phyloP scores from a whole-genome alignment of 768 basidiomycete genomes.

The Mycena kentingensis region DNA sequence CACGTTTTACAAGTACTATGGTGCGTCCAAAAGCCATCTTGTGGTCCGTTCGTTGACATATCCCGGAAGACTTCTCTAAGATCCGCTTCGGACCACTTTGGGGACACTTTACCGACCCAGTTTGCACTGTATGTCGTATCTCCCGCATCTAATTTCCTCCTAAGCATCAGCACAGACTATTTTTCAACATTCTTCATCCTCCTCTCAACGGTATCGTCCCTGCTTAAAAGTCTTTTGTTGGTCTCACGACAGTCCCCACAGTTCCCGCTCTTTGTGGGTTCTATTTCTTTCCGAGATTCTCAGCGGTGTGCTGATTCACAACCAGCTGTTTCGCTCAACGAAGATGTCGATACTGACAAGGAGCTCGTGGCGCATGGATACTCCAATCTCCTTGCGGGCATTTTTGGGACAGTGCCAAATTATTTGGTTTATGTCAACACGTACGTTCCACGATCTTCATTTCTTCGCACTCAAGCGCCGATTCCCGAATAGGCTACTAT shows the following conservation, averaged over 20 bases:
- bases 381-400: conserved; percentile 82
- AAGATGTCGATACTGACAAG: conserved; percentile 87
- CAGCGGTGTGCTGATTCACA: not conserved
- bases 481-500: conserved; percentile 30
- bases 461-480: not conserved
- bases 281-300: not conserved
- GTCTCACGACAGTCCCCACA: not conserved
- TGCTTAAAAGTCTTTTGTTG: conserved; percentile 51
- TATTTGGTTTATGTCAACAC: conserved; percentile 91
- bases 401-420: conserved; percentile 84
- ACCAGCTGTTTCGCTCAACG: conserved; percentile 81
- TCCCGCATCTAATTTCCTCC: not conserved
- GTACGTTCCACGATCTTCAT: conserved; percentile 49
- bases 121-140: conserved; percentile 73
- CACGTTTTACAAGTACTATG: conserved; percentile 78
- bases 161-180: conserved; percentile 49
- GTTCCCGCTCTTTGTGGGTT: not conserved
- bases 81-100: conserved; percentile 70
- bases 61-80: conserved; percentile 53
- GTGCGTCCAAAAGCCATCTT: conserved; percentile 42
- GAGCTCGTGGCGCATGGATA: conserved; percentile 93
- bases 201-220: conserved; percentile 85
- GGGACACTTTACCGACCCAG: conserved; percentile 89
- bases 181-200: conserved; percentile 85
- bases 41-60: too few relatives aligned